Evolutionary conservation across 108 stramenopile species (phyloP), one percentile per base, ranked within the genome.

Genomic region (Nitzschia sp.): DNA sequence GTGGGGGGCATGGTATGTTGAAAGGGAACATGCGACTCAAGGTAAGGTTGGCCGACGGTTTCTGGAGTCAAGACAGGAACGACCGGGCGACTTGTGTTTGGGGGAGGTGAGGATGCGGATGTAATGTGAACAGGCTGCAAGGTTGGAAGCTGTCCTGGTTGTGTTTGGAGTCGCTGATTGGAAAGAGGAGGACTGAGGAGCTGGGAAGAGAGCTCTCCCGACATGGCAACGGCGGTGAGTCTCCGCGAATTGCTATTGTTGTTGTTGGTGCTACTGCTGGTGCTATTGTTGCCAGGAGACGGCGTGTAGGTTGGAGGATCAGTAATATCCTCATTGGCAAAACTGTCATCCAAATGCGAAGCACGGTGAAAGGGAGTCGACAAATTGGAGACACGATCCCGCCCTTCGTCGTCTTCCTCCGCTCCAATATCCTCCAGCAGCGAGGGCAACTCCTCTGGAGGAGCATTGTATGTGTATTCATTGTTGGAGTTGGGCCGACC

Each of bases 181-280:
- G 46, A 2, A 15, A 48, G 17, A 17, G 46, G 46, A 48, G 46
- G 46, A 48, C 46, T 48, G 46, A 48, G 46, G 2, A 48, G 17
- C 42, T 62, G 61, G 8, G 61, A 43, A 17, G 43, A 43, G 8
- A 43, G 42, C 10, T 62, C 61, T n/a, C 61, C 61, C 11, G 61
- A 43, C 61, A 62, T 62, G 14, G 17, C 43, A 20, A 62, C 21
- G 24, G 61, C 37, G 20, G 22, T 12, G 11, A 39, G 42, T 24
- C 21, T 44, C 10, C 61, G 61, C 8, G 67, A 10, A 51, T 21
- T 22, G 26, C 10, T 43, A 17, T 57, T 38, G 15, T 26, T 25
- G 12, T 41, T 14, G 52, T 57, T 50, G 67, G 42, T 68, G 67
- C 25, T 68, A 55, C 39, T 68, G 24, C 26, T 68, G 67, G 10